Evolutionary conservation across 2,329 filamentous ascomycete species (phyloP), one percentile per base, ranked within the genome.

Genomic region (Colletotrichum costaricense): DNA sequence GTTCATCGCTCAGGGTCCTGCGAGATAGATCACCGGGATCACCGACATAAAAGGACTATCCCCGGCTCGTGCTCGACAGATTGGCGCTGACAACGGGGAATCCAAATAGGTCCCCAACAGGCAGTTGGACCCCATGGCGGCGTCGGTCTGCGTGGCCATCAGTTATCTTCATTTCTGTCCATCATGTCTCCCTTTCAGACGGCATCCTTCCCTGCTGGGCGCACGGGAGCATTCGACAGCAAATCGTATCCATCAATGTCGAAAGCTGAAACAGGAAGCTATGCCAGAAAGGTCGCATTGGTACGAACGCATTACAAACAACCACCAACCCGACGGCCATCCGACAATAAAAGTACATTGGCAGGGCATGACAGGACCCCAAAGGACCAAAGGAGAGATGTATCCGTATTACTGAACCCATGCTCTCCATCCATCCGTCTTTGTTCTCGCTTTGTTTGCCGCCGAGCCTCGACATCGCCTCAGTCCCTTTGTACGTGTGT

Each of bases 261-360:
- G 60, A 62, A 49, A 49, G 63, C 67, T 67, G 70, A 73, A 67
- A 74, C 67, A 54, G 56, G 58, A 63, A 55, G 64, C 66, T 63
- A 73, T 76, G 16, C 74, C 71, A 46, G 30, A 58, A 67, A n/a
- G n/a, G 71, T 60, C n/a, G 35, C 71, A 38, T 30, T 63, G 26
- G 58, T 33, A 66, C 22, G 28, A 71, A 60, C 16, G 56, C 60
- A 62, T 56, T 57, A 42, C 35, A 66, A 52, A 42, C 28, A 73
- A 14, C 60, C 26, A 58, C 35, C 49, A 49, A 68, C 46, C 54
- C 57, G 56, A 59, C 59, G 56, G 30, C 52, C 12, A 63, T 30
- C 67, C 38, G 63, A 24, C 12, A 11, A 9, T 24, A 26, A 55
- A 55, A 55, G 52, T 11, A 24, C 49, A 35, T 9, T 22, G 46